phyloP scores from a whole-genome alignment of 352 stramenopile species.

The Aphanomyces stellatus region DNA sequence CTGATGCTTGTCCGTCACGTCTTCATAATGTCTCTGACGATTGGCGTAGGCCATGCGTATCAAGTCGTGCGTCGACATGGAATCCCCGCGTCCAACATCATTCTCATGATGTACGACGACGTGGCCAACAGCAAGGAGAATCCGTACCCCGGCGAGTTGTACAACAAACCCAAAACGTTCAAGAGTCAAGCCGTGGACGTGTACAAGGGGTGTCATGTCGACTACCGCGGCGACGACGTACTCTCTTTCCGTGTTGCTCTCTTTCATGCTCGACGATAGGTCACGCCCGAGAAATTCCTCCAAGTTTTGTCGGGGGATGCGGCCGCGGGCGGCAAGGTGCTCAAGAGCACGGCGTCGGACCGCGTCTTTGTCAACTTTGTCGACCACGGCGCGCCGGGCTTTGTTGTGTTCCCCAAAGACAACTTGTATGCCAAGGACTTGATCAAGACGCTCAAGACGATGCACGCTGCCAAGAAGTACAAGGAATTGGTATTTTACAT shows the following conservation, averaged over 20 bases:
- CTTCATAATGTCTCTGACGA: neutral
- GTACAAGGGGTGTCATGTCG: slow-evolving; percentile 73
- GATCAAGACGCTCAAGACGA: slow-evolving; percentile 54
- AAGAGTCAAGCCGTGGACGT: slow-evolving; percentile 65
- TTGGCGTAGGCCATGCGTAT: slow-evolving; percentile 63
- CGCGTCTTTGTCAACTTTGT: slow-evolving; percentile 91
- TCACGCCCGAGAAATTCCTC: slow-evolving; percentile 83
- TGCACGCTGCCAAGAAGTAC: slow-evolving; percentile 81
- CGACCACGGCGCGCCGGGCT: slow-evolving; percentile 81
- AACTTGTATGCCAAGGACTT: slow-evolving; percentile 67
- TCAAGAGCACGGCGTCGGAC: slow-evolving; percentile 75
- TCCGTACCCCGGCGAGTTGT: slow-evolving; percentile 82
- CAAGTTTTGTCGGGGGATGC: slow-evolving; percentile 80
- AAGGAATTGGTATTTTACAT: slow-evolving; percentile 89
- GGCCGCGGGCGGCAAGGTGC: slow-evolving; percentile 59
- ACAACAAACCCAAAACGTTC: slow-evolving; percentile 63
- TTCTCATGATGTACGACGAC: slow-evolving; percentile 92
- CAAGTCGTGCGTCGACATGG: slow-evolving; percentile 82
- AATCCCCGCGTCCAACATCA: slow-evolving; percentile 79
- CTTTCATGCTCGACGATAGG: slow-evolving; percentile 25
- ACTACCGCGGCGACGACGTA: slow-evolving; percentile 60
- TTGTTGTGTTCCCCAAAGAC: slow-evolving; percentile 74
- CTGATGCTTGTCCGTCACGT: slow-evolving; percentile 47
- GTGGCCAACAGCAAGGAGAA: slow-evolving; percentile 71
- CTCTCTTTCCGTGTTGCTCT: slow-evolving; percentile 20